Evolutionary conservation across 768 basidiomycete species (phyloP), one percentile per base, ranked within the genome.

Genomic region (Tricholoma hemisulphureum): DNA sequence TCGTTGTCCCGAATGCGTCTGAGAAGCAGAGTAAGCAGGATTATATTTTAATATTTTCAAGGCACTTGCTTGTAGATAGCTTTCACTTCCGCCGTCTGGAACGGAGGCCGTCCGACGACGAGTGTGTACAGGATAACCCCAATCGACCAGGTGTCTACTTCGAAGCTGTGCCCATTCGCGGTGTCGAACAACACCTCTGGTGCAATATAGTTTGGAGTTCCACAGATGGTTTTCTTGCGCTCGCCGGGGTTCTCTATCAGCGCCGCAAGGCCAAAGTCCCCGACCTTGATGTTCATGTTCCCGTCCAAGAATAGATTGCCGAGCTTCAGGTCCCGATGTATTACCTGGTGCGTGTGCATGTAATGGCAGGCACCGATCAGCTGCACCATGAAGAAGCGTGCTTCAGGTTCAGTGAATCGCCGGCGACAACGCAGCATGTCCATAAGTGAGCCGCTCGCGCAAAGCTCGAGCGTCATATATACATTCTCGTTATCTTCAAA

Each of bases 1-100:
- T 90, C 84, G 66, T 97, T 95, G 71, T 93, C 88, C 14, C 89
- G 88, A 69, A 99, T 99, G 50, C 95, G 92, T 60, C 91, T 94
- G 60, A 20, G 59, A 57, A 29, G 35, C 43, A 53, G 14, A 61
- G 56, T 20, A 55, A 41, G 32, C n/a, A 45, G 29, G 14, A 46
- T 24, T 14, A 9, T 4, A 32, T 28, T 14, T 4, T n/a, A 2
- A 18, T 6, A n/a, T 29, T 1, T n/a, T n/a, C 46, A 11, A n/a
- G 29, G 9, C 14, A 59, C 85, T 72, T 67, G 90, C 89, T 93
- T 88, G 75, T 98, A 97, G 59, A 98, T 98, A 10, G 86, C 87
- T 73, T 98, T 97, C 66, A 98, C 94, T 53, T 98, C 95, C 69
- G 97, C 95, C 14, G 95, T 98, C 72, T 99, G 97, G 79, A 99